Evolutionary conservation across 2,329 filamentous ascomycete genomes (phyloP), one percentile per base, ranked within the genome.

Genomic region (Pseudogymnoascus sp.): DNA sequence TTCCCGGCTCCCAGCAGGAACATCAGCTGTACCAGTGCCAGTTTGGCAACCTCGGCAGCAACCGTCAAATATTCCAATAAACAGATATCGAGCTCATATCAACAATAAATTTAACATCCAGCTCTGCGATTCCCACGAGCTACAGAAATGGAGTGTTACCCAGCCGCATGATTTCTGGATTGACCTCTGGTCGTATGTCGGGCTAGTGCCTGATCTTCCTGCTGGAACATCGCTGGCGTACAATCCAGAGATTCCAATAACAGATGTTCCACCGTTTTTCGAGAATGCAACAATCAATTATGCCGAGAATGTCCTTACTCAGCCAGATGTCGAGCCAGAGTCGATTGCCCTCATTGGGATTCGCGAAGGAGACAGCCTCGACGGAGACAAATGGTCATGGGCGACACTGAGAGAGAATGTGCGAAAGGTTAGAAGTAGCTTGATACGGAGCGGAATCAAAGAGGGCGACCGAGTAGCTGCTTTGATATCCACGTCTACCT

Each of bases 81-180:
- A 62, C 60, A 49, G 11, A 62, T 62, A 62, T 59, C 38, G 60
- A 31, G 60, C 38, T 49, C 60, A 62, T 59, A 58, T 62, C 41
- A 62, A 62, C 21, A 49, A 26, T n/a, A 62, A 62, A 37, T 62
- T 62, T 55, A 33, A 45, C 23, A 21, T 14, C 11, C 23, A 58
- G 19, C 43, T 62, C 39, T n/a, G 39, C 23, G 31, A 62, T 37
- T 62, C 60, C 33, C 60, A 59, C 10, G 39, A 59, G 60, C 43
- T 62, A 19, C 60, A 62, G 4, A 23, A 62, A 33, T 62, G 60
- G 60, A 62, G 41, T 49, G 60, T 62, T 23, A 35, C 60, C 4
- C 43, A 49, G 33, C 60, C 60, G 12, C 60, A 62, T 35, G 60
- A 62, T 37, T 62, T 62, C 60, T 62, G 60, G 60, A 58, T 62